Evolutionary conservation across 805 yeast species (phyloP), one percentile per base, ranked within the genome.

Genomic region (Wickerhamomyces rabaulensis): DNA sequence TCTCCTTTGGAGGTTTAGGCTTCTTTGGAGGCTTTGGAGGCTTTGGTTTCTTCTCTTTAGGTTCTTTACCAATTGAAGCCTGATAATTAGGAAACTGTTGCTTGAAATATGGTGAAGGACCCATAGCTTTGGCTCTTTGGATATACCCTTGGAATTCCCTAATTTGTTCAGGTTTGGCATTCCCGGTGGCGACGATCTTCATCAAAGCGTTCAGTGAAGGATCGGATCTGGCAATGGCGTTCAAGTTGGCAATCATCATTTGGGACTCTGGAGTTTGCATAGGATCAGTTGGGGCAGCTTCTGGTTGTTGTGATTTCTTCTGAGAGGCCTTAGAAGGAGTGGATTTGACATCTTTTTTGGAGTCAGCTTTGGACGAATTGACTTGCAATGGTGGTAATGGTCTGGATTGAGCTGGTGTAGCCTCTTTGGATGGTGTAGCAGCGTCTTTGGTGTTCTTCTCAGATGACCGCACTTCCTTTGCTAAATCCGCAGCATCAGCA

Each of bases 181-280:
- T 74, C 5, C 96, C 96, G 46, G 84, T 76, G 0, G 98, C 97
- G 2, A 92, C 97, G 6, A 75, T 76, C 51, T 83, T 81, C 97
- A 92, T 90, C 44, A 92, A 67, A 1, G 75, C 66, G 52, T 81
- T 84, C 42, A 92, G 65, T 5, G 81, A 74, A 0, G 79, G 73
- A 57, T 90, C 95, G 5, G 74, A 71, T 37, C 84, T 75, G 0
- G 97, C 97, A 65, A 92, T 81, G 1, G 84, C 73, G 58, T 91
- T 91, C 58, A 92, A 74, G 55, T 89, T 87, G 4, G 86, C 80
- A 54, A 92, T 89, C 87, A 92, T 88, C 51, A 84, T 79, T 38
- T 84, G 84, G 57, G 86, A 84, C 43, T 80, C 86, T 2, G 80
- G 78, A 5, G 84, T 70, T 52, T 73, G 77, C 71, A 75, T 73